A percentile compares a stretch with the other conserved stretches of the same genome.
These are phyloP conservation scores for Pichia insulana DNA, from an alignment of 805 yeast species.

Conservation along the genomic window DNA sequence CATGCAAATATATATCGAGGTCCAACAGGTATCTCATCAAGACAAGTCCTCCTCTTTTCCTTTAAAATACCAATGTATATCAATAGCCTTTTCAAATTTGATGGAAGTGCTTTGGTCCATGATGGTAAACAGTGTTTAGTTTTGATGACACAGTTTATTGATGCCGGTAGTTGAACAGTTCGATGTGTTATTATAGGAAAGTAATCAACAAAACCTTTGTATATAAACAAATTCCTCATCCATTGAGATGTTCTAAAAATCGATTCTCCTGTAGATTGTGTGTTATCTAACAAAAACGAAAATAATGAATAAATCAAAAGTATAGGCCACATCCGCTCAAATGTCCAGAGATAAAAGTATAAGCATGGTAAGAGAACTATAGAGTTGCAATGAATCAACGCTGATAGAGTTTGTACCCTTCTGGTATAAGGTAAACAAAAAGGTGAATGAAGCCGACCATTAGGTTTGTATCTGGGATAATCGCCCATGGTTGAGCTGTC, in stretches of 20 bases:
- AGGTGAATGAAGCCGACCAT: conserved; percentile 30
- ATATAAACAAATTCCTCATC: conserved; percentile 49
- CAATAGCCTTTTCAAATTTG: not conserved
- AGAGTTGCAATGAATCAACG: conserved; percentile 66
- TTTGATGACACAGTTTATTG: conserved; percentile 34
- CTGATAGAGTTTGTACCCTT: conserved; percentile 57
- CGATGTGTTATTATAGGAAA: conserved; percentile 73
- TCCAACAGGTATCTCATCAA: conserved; percentile 37
- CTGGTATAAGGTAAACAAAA: conserved; percentile 40
- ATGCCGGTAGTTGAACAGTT: conserved; percentile 63
- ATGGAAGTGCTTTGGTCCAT: conserved; percentile 5
- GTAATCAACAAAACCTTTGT: conserved; percentile 68
- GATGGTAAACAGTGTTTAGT: conserved; percentile 1
- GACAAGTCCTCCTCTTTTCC: conserved; percentile 2
- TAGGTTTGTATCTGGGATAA: conserved; percentile 9
- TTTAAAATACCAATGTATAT: conserved; percentile 2
- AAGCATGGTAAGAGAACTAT: conserved; percentile 50
- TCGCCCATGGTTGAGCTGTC: not conserved
- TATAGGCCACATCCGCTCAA: conserved; percentile 48
- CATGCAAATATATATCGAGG: conserved; percentile 83
- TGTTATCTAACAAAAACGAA: conserved; percentile 49
- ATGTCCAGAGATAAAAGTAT: conserved; percentile 50
- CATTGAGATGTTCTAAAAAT: conserved; percentile 45
- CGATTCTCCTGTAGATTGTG: conserved; percentile 70
- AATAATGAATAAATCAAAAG: conserved; percentile 53